phyloP scores from a whole-genome alignment of 2,329 filamentous ascomycete species.

The Ramularia collo-cygni region DNA sequence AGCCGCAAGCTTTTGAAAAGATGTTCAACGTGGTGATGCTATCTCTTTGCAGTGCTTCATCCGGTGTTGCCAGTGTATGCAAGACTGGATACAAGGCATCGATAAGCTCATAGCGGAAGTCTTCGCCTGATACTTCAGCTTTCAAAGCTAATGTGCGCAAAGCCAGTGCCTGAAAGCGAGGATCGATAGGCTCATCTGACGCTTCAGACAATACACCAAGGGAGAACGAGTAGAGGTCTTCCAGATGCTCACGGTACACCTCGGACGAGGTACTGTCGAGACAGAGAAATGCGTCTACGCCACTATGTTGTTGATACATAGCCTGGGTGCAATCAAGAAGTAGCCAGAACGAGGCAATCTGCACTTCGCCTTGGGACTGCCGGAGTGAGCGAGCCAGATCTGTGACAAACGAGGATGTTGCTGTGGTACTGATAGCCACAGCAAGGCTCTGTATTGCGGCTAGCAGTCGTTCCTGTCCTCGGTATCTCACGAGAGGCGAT shows the following conservation, averaged over 20 bases:
- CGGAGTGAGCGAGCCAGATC: constrained; percentile 60
- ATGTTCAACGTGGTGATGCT: constrained; percentile 77
- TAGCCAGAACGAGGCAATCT: constrained; percentile 73
- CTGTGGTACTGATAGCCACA: constrained; percentile 27
- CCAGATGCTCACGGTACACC: constrained; percentile 29
- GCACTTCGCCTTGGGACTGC: constrained; percentile 50
- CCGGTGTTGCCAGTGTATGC: constrained; percentile 71
- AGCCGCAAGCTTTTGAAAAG: constrained; percentile 68
- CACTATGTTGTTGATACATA: constrained; percentile 44
- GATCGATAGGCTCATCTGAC: constrained; percentile 48
- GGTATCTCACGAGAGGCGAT: constrained; percentile 22
- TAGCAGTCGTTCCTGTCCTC: constrained; percentile 24
- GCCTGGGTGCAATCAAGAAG: constrained; percentile 64
- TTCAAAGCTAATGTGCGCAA: constrained; percentile 74
- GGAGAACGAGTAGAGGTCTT: constrained; percentile 65
- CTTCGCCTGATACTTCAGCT: constrained; percentile 56
- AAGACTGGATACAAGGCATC: constrained; percentile 89
- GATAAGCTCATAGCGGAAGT: constrained; percentile 78
- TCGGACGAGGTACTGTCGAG: neutral
- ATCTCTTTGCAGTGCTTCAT: constrained; percentile 64
- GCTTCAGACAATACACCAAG: constrained; percentile 41
- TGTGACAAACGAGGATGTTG: constrained; percentile 42
- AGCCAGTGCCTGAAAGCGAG: constrained; percentile 70
- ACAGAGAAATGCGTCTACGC: constrained; percentile 62
- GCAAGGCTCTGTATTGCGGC: constrained; percentile 25